Evolutionary conservation across 306 rosid genomes (phyloP), one percentile per base, ranked within the genome.

Genomic region (Purshia tridentata): DNA sequence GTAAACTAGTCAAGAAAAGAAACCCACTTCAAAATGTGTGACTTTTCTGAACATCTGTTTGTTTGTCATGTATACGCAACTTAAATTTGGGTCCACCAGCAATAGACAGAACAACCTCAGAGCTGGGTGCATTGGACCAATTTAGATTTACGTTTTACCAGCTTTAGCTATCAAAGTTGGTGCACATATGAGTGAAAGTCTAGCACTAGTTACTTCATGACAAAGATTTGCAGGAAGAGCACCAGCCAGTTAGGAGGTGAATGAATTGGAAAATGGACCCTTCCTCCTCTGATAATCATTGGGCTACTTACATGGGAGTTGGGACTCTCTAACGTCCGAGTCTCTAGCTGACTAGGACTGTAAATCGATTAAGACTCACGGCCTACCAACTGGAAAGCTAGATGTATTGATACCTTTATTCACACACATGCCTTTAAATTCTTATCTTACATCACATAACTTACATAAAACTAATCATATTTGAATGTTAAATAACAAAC

Each of bases 201-300:
- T 23, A 23, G 29, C 29, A n/a, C 20, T 8, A 40, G 39, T 70
- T 23, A 52, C 71, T 61, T 77, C 15, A 16, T 42, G 10, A 52
- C 8, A 42, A 62, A 69, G 65, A 49, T 70, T 62, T 51, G 39
- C 44, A 50, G 62, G 48, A 53, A 72, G 56, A 72, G 62, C 69
- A 78, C 77, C 73, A 71, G 71, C 68, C 39, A 22, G 77, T 78
- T 64, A 77, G 68, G 67, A 72, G 75, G 35, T 14, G 42, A 19
- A 55, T 11, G 42, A 37, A 57, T 19, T 54, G 4, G 35, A 22
- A 69, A 49, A 15, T 40, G 55, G 45, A 69, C 63, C 44, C 15
- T 29, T 76, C 15, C 8, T 1, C 35, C 29, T 49, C 18, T 6
- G 37, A n/a, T 44, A 63, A 41, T 9, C 35, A 18, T 63, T 8